Evolutionary conservation across 2,329 filamentous ascomycete genomes (phyloP), one percentile per base, ranked within the genome.

Genomic region (Raffaelea deltoideospora): DNA sequence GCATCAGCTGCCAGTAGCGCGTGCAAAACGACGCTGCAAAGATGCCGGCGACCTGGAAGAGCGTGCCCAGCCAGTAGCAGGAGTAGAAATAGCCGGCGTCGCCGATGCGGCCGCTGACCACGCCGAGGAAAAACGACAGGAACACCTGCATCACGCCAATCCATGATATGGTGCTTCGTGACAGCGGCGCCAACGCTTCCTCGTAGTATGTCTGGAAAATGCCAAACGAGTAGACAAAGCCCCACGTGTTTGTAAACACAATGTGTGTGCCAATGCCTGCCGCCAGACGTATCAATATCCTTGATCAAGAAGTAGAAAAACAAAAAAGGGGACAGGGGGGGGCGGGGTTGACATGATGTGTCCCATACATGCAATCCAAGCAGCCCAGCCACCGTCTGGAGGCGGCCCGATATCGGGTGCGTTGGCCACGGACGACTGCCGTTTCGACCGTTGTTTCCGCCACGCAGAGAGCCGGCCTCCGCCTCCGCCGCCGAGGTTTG

Each of bases 171-270:
- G 37, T 38, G 17, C 40, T 41, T 17, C 43, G 45, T 10, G 43
- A 37, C 20, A 45, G 31, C 1, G 37, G 37, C 3, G 21, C 28
- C 5, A 46, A 35, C 20, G 37, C 39, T 34, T 46, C 44, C 10
- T 43, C 40, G 27, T 45, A 45, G 39, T 43, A 47, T 2, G 43
- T 37, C 39, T 47, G 43, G 37, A 44, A 47, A 28, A 45, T 39
- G 40, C 45, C 45, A 31, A 47, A 47, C 11, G 45, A 45, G 30
- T 43, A 43, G 33, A 44, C 35, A 20, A 47, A 34, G 13, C 45
- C 45, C 43, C 43, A 47, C 1, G 43, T 43, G 38, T 42, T 43
- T 29, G 35, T 28, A 18, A 43, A 42, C 13, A 61, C 53, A 2
- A 62, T 22, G 15, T 47, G 45, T 0, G 41, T 31, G 27, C 33